phyloP scores from a whole-genome alignment of 495 filamentous ascomycete genomes.

The Mytilinidion resinicola region DNA sequence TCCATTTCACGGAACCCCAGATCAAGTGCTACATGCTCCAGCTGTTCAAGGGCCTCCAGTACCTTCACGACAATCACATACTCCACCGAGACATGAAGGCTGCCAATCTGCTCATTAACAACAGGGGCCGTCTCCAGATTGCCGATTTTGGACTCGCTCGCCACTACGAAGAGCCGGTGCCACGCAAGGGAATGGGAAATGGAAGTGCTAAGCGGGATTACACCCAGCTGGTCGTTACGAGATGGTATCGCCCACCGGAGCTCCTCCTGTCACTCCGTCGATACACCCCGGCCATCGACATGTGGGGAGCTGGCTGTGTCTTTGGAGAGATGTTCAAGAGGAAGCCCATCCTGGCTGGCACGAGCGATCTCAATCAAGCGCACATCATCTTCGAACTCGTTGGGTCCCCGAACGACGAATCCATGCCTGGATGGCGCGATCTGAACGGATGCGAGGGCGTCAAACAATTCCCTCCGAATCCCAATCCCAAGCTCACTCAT shows the following conservation, averaged over 20 bases:
- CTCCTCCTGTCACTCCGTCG: conserved; percentile 74
- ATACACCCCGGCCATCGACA: conserved; percentile 94
- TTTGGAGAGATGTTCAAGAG: conserved; percentile 97
- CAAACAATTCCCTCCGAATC: conserved; percentile 51
- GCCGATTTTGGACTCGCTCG: conserved; percentile 94
- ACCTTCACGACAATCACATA: conserved; percentile 85
- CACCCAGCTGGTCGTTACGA: conserved; percentile 87
- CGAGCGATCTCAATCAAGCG: conserved; percentile 81
- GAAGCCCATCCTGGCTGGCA: conserved; percentile 86
- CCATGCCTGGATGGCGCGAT: conserved; percentile 83
- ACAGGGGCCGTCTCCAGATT: conserved; percentile 88
- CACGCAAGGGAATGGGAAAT: conserved; percentile 69
- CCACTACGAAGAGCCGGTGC: conserved; percentile 83
- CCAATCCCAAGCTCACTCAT: conserved; percentile 58
- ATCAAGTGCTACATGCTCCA: conserved; percentile 98
- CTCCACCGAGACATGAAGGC: conserved; percentile 98
- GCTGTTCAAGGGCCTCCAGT: conserved; percentile 79
- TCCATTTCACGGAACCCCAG: conserved; percentile 77
- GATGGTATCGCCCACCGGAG: conserved; percentile 97
- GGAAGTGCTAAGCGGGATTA: conserved; percentile 87
- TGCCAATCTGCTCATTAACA: conserved; percentile 94
- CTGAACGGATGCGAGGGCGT: conserved; percentile 77
- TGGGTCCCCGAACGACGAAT: conserved; percentile 81
- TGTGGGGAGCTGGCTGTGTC: conserved; percentile 97
- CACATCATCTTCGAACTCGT: conserved; percentile 91